These are phyloP conservation scores for Carex myosuroides DNA, from an alignment of 176 grass and related monocot genomes.

Conservation along the genomic window DNA sequence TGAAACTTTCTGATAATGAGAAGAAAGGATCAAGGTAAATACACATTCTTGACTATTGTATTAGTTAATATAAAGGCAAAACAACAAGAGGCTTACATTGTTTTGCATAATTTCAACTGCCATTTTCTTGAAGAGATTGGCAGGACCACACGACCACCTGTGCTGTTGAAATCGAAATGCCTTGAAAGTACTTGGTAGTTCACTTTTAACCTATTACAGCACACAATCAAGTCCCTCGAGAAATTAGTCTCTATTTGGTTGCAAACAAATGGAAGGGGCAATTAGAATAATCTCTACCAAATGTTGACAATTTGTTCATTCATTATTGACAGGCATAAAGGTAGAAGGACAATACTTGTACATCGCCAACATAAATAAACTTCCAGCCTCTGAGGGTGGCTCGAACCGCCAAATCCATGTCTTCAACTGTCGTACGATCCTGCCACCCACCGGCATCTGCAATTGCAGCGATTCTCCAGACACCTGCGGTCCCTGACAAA, in stretches of 20 bases:
- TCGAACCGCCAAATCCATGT: constrained; percentile 94
- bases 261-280: not conserved
- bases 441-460: constrained; percentile 76
- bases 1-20: constrained; percentile 51
- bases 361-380: constrained; percentile 61
- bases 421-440: constrained; percentile 90
- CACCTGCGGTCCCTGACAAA: constrained; percentile 75
- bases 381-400: constrained; percentile 74
- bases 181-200: constrained; percentile 96
- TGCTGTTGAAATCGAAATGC: constrained; percentile 91
- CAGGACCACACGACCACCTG: constrained; percentile 91
- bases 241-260: not conserved
- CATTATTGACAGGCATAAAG: not conserved
- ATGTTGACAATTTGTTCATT: not conserved
- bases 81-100: constrained; percentile 35
- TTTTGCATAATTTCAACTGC: constrained; percentile 46
- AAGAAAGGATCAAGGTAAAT: not conserved
- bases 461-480: constrained; percentile 81
- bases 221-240: not conserved
- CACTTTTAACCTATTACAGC: constrained; percentile 72
- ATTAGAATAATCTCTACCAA: not conserved
- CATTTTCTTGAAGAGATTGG: constrained; percentile 94
- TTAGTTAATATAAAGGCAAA: not conserved
- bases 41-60: not conserved
- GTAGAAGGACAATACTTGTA: constrained; percentile 39